phyloP scores from a whole-genome alignment of 1,284 basidiomycete genomes.

The Pterula multifida region DNA sequence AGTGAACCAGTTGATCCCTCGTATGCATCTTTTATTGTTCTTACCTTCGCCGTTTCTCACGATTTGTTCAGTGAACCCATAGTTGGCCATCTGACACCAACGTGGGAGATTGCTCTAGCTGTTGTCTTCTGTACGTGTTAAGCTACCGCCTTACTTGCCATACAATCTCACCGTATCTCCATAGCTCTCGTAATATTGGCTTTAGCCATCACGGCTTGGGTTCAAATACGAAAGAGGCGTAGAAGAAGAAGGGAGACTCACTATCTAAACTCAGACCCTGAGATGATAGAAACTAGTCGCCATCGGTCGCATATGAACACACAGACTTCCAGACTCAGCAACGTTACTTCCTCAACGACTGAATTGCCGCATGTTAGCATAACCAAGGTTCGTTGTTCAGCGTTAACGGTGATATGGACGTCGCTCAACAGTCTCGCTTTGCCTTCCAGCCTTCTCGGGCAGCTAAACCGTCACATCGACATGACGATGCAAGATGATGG shows the following conservation, averaged over 20 bases:
- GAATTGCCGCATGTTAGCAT: not conserved
- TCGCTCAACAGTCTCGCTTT: not conserved
- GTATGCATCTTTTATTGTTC: not conserved
- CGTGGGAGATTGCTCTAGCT: slow-evolving; percentile 11
- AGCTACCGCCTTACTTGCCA: not conserved
- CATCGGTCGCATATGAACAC: not conserved
- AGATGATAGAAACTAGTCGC: not conserved
- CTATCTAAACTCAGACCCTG: not conserved
- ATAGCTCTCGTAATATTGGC: not conserved
- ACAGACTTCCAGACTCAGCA: not conserved
- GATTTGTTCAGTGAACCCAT: not conserved
- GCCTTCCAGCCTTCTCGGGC: not conserved
- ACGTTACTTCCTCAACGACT: not conserved
- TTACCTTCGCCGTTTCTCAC: not conserved
- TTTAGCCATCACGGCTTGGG: not conserved
- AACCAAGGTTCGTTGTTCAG: not conserved
- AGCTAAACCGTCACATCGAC: not conserved
- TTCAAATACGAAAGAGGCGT: not conserved
- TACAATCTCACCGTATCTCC: too few species aligned
- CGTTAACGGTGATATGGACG: not conserved
- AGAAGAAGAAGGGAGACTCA: not conserved
- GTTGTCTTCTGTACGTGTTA: slow-evolving; percentile 9
- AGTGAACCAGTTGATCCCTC: not conserved
- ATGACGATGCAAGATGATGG: too few species aligned
- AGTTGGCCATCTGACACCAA: slow-evolving; percentile 5